Base-by-base conservation (phyloP, 371 early-diverging fungal genomes). In the Mucor lusitanicus region DNA sequence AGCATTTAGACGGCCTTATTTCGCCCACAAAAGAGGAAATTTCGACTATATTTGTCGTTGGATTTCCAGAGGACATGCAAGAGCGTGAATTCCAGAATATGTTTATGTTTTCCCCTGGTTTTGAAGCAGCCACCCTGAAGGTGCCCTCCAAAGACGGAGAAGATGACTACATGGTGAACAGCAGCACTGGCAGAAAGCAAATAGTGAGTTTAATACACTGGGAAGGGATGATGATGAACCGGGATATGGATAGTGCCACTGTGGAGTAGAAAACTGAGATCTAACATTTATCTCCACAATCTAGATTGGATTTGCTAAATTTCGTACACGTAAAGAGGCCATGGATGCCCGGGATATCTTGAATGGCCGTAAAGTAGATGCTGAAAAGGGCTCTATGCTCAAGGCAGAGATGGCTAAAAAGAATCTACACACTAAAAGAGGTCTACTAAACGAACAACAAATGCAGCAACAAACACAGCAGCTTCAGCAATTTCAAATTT, bases 331-430 rank as follows among this genome's bases (percentile, higher is more conserved):
- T 21, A 74, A 84, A 57, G 94, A 94, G 60, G 96, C 97, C 1
- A 78, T 93, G 32, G 89, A 92, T 65, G 97, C 97, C 6, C 80
- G 91, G 39, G 91, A 94, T 66, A 79, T 92, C 28, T 85, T 97
- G 53, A 94, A 85, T 35, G 96, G 97, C 3, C 86, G 94, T 58
- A 89, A 87, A 68, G 89, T 96, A 32, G 96, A 97, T 70, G 85
- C 89, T 13, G 95, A 96, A 68, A 84, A 85, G n/a, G 91, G 90
- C 33, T 88, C 85, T 35, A 75, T 93, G 48, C 86, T 97, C 56
- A 96, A 96, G 78, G 96, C 96, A 11, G 97, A 97, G 73, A 90
- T 97, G 90, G 97, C 97, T 28, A 95, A 95, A 76, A 97, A 96
- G 82, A 94, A 96, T 75, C 81, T 95, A 28, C 92, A 91, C 70